Conservation (phyloP, 805 yeast genomes). For the Sungouiozyma ichnusensis region DNA sequence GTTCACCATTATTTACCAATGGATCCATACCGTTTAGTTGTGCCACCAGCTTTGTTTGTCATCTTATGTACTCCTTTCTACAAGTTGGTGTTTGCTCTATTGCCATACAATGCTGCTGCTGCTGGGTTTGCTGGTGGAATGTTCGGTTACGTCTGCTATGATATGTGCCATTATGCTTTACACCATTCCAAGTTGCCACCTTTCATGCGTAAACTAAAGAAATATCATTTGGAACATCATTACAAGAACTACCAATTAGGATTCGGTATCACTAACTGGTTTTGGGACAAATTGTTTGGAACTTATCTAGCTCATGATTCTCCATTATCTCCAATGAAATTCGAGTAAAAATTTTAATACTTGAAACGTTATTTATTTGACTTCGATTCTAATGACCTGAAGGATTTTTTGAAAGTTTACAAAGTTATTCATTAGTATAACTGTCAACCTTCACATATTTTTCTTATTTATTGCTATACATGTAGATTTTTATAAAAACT, state of each 20-base stretch:
- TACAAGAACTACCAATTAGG: slow-evolving; percentile 95
- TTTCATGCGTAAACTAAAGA: slow-evolving; percentile 68
- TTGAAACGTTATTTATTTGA: background rate
- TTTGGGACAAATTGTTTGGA: slow-evolving; percentile 89
- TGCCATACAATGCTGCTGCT: slow-evolving; percentile 80
- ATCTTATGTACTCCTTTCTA: slow-evolving; percentile 72
- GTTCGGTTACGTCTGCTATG: slow-evolving; percentile 86
- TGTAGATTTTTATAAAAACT: background rate
- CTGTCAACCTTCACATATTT: too few species aligned
- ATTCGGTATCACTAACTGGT: slow-evolving; percentile 87
- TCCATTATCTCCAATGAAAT: slow-evolving; percentile 29
- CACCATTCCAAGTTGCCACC: slow-evolving; percentile 82
- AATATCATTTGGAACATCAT: slow-evolving; percentile 93
- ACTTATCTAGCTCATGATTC: slow-evolving; percentile 50
- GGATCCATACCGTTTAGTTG: slow-evolving; percentile 86
- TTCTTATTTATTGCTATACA: background rate
- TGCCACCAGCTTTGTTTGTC: slow-evolving; percentile 86
- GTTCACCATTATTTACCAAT: slow-evolving; percentile 95
- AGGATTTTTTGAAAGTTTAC: background rate
- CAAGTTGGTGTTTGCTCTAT: slow-evolving; percentile 57
- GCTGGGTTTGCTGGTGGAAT: slow-evolving; percentile 94
- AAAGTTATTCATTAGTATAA: too few species aligned
- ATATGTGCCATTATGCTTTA: slow-evolving; percentile 84
- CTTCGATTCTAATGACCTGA: background rate
- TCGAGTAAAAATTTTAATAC: slow-evolving; percentile 12